Percentiles rank a stretch among this genome's conserved stretches.
phyloP scores from a whole-genome alignment of 2,329 filamentous ascomycete species.

The Paramyrothecium roridum region DNA sequence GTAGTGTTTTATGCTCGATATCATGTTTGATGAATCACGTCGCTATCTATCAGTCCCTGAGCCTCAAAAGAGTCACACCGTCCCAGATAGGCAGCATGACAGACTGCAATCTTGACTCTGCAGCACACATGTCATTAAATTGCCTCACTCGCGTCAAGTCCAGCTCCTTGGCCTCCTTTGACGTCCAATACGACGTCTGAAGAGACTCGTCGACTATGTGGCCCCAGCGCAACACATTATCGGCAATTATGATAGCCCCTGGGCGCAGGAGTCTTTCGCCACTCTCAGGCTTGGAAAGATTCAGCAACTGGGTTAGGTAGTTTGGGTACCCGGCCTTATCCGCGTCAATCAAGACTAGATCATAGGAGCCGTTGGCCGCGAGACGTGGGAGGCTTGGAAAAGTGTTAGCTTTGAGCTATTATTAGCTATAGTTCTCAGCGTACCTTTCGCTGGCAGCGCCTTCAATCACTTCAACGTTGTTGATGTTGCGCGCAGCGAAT shows the following conservation, averaged over 20 bases:
- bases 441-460: constrained; percentile 24
- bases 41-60: no score
- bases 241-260: constrained; percentile 42
- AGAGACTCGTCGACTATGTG: constrained; percentile 31
- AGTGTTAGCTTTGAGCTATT: no score
- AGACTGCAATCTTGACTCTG: no score
- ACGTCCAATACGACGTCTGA: constrained; percentile 10
- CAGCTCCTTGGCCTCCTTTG: constrained; percentile 9
- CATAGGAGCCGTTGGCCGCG: constrained; percentile 34
- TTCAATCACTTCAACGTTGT: constrained; percentile 34
- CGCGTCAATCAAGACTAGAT: constrained; percentile 44
- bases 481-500: constrained; percentile 28
- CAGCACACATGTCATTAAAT: no score
- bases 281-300: constrained; percentile 26
- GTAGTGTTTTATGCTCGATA: no score
- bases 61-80: no score
- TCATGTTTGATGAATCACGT: no score
- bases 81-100: no score
- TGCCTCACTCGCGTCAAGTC: no score
- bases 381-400: constrained; percentile 22
- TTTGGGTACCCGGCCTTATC: constrained; percentile 40
- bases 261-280: constrained; percentile 33
- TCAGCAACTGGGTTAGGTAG: constrained; percentile 38
- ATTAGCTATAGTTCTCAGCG: constrained; percentile 3
- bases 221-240: constrained; percentile 42